Evolutionary conservation across 169 alveolate genomes (phyloP).

Genomic region (Cystoisospora suis): DNA sequence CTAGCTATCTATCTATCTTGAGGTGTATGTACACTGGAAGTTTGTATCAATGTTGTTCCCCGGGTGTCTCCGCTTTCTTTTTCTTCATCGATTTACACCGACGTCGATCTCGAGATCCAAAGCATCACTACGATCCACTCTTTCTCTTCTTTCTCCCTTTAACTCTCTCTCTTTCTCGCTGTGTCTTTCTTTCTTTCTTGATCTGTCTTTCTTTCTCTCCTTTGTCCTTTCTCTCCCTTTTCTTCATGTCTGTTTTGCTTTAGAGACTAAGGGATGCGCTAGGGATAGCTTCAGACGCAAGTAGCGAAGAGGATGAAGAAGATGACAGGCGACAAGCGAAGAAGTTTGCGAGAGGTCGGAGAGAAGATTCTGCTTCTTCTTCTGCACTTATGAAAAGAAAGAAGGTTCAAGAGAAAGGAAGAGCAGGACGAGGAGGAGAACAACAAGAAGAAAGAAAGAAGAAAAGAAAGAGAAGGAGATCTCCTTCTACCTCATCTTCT

Average conservation of each 20-base stretch:
- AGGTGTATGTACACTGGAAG: not conserved
- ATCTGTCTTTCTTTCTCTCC: not conserved
- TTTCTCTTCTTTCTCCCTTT: no score
- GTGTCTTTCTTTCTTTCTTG: not conserved
- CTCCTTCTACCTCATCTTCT: no score
- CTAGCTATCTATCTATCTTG: not conserved
- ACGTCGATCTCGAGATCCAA: not conserved
- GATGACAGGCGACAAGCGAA: not conserved
- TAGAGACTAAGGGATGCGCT: slow-evolving; percentile 3
- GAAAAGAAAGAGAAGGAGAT: not conserved
- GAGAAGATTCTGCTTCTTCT: not conserved
- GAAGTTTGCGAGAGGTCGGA: not conserved
- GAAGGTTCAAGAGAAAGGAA: not conserved
- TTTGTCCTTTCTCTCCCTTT: no score
- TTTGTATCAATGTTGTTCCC: not conserved
- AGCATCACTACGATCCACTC: no score
- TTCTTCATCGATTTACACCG: not conserved
- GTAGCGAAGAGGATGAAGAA: not conserved
- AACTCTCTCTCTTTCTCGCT: no score
- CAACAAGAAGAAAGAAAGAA: not conserved
- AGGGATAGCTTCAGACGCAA: slow-evolving; percentile 22
- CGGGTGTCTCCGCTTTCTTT: not conserved
- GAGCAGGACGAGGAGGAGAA: not conserved
- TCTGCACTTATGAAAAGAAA: no score
- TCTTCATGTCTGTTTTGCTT: not conserved